Conservation (phyloP, 1,284 basidiomycete genomes). For the Pterula multifida region DNA sequence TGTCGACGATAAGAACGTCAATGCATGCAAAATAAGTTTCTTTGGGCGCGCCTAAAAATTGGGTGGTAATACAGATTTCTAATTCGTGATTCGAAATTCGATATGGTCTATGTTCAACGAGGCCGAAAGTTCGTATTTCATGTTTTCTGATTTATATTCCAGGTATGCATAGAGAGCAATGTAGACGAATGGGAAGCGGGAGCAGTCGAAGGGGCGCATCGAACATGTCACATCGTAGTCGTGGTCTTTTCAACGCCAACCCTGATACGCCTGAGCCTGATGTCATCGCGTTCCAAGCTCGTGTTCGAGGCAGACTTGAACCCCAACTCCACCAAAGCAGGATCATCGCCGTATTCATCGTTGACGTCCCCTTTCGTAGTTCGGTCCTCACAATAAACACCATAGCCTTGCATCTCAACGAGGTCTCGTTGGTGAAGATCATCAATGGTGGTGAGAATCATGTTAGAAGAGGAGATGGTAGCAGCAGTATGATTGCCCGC, state of each 20-base stretch:
- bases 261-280: conserved; percentile 49
- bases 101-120: no score
- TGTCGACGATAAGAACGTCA: no score
- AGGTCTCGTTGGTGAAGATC: conserved; percentile 41
- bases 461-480: conserved; percentile 36
- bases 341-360: conserved; percentile 20
- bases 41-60: no score
- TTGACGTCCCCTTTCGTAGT: conserved; percentile 2
- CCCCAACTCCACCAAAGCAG: conserved; percentile 42
- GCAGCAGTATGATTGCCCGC: conserved; percentile 24
- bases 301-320: conserved; percentile 21
- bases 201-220: conserved; percentile 39
- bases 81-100: no score
- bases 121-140: no score
- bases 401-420: conserved; percentile 42
- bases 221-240: not conserved
- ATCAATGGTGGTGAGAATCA: conserved; percentile 54
- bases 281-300: conserved; percentile 24
- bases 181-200: conserved; percentile 48
- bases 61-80: no score
- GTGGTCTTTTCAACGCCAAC: conserved; percentile 35
- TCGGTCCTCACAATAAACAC: conserved; percentile 15
- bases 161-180: no score
- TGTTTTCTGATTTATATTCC: no score
- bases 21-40: no score